A percentile compares a stretch with the other conserved stretches of the same genome.
Conservation (phyloP, 371 early-diverging fungal species). For the Apophysomyces trapeziformis region DNA sequence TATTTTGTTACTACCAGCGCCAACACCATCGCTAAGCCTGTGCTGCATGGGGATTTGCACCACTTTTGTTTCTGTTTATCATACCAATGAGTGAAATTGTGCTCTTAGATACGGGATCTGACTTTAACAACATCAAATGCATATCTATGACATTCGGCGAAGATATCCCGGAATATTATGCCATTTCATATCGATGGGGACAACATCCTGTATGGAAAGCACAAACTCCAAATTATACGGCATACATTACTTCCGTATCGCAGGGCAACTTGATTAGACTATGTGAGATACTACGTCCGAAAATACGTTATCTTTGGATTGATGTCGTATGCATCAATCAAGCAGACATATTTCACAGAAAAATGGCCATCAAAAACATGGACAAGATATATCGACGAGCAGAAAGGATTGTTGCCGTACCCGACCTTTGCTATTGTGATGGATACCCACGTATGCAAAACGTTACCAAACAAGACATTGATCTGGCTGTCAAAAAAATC, state of each 20-base stretch:
- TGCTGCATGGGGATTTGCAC: too few relatives aligned
- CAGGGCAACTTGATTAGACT: neutral
- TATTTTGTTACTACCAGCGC: too few relatives aligned
- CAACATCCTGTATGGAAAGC: neutral
- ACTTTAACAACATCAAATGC: too few relatives aligned
- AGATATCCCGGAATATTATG: neutral
- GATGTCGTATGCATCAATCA: conserved; percentile 1
- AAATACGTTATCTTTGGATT: neutral
- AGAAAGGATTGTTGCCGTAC: neutral
- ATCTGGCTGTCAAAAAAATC: neutral
- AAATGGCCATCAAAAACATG: neutral
- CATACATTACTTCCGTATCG: neutral
- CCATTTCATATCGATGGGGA: conserved; percentile 6
- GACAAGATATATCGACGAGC: neutral
- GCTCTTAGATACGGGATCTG: too few relatives aligned
- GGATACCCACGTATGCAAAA: neutral
- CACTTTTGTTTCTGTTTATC: too few relatives aligned
- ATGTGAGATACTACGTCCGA: neutral
- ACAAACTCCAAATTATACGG: neutral
- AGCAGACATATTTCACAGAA: neutral
- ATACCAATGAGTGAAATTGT: too few relatives aligned
- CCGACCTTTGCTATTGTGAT: neutral
- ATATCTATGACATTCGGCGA: too few relatives aligned
- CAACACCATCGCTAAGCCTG: too few relatives aligned
- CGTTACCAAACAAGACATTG: too few relatives aligned